Percentiles rank a stretch among this genome's conserved stretches.
These are phyloP conservation scores for Backusella tarrabulga DNA, from an alignment of 192 early-diverging fungal genomes.

Conservation along the genomic window DNA sequence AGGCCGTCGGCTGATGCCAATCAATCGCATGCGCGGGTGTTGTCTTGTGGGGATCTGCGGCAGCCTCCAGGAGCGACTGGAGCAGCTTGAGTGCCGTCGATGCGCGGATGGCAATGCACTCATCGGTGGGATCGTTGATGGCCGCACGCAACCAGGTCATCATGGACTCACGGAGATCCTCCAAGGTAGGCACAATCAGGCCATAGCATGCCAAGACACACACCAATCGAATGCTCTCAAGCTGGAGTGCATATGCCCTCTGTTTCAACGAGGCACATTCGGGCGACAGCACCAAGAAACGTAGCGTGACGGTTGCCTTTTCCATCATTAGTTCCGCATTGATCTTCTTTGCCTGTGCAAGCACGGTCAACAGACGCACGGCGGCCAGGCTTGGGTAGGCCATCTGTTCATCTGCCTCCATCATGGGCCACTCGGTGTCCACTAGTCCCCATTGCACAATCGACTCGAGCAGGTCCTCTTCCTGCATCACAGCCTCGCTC, in stretches of 20 bases:
- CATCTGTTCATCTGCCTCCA: constrained; percentile 10
- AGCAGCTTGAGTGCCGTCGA: constrained; percentile 29
- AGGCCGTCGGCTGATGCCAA: constrained; percentile 46
- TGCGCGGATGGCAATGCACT: constrained; percentile 9
- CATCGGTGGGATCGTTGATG: background rate
- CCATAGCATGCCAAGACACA: constrained; percentile 48
- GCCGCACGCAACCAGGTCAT: constrained; percentile 31
- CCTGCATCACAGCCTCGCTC: constrained; percentile 46
- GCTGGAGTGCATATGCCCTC: constrained; percentile 33
- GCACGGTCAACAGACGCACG: constrained; percentile 34
- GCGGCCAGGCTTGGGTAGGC: constrained; percentile 25
- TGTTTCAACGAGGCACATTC: background rate
- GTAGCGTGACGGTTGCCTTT: constrained; percentile 27
- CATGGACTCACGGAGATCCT: constrained; percentile 34
- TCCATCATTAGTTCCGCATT: constrained; percentile 42
- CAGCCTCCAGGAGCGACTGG: constrained; percentile 37
- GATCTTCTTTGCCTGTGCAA: constrained; percentile 42
- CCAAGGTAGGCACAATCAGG: constrained; percentile 46
- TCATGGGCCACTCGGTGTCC: constrained; percentile 47
- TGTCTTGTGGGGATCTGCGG: constrained; percentile 45
- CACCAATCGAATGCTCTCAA: constrained; percentile 42
- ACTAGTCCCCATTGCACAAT: constrained; percentile 33
- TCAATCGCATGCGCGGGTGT: constrained; percentile 45
- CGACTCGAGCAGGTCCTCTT: constrained; percentile 45
- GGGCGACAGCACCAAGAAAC: constrained; percentile 45